A percentile compares a stretch with the other conserved stretches of the same genome.
These are phyloP conservation scores for Sporisorium iseilematis-ciliati DNA, from an alignment of 1,284 basidiomycete species.

Conservation along the genomic window DNA sequence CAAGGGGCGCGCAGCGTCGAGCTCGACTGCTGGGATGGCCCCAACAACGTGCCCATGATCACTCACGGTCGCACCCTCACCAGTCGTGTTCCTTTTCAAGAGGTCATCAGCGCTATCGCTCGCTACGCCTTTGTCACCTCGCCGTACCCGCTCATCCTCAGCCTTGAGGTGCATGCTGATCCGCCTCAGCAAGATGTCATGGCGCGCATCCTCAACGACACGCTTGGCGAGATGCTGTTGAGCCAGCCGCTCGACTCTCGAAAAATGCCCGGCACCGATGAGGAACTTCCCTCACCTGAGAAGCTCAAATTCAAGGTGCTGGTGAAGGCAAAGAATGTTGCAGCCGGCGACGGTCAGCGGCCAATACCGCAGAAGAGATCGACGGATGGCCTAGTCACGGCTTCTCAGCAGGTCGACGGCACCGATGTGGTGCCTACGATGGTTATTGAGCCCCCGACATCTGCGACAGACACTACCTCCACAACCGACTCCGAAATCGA, in stretches of 20 bases:
- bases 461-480: constrained; percentile 36
- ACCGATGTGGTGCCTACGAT: constrained; percentile 18
- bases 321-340: constrained; percentile 76
- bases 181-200: constrained; percentile 85
- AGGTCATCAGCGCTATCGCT: constrained; percentile 86
- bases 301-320: constrained; percentile 83
- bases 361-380: constrained; percentile 10
- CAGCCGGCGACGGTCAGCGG: constrained; percentile 17
- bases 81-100: constrained; percentile 83
- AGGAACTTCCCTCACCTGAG: constrained; percentile 84
- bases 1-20: constrained; percentile 88
- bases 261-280: constrained; percentile 70
- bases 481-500: constrained; percentile 52
- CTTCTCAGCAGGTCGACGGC: constrained; percentile 5
- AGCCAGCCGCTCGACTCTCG: constrained; percentile 59
- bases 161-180: constrained; percentile 90
- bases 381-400: background rate
- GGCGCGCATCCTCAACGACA: constrained; percentile 81
- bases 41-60: constrained; percentile 72
- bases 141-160: constrained; percentile 93
- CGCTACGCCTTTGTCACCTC: constrained; percentile 94
- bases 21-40: constrained; percentile 92
- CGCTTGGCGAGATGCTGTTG: constrained; percentile 80
- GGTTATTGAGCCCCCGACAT: constrained; percentile 25
- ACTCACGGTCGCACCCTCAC: constrained; percentile 95